phyloP scores from a whole-genome alignment of 345 rosid species.

The Aegle marmelos region DNA sequence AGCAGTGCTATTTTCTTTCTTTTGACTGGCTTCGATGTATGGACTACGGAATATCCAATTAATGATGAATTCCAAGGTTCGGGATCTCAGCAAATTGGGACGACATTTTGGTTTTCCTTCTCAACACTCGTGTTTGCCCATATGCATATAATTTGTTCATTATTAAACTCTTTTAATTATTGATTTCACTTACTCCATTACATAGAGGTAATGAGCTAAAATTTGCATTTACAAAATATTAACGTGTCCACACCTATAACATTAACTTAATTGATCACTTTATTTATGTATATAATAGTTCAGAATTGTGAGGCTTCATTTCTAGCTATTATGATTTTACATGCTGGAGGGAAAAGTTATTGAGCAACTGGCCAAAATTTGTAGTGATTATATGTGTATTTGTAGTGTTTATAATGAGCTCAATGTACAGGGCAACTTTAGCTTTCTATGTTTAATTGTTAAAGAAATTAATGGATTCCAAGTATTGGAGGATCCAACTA shows the following conservation, averaged over 20 bases:
- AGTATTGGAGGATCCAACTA: too few species aligned
- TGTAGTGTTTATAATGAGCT: constrained; percentile 32
- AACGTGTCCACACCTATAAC: too few species aligned
- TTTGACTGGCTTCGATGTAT: constrained; percentile 22
- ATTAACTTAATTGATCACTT: too few species aligned
- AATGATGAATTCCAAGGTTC: not conserved
- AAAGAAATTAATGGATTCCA: not conserved
- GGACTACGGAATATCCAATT: constrained; percentile 20
- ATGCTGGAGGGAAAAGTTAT: constrained; percentile 5
- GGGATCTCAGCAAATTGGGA: not conserved
- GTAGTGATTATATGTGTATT: constrained; percentile 32
- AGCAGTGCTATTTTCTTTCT: constrained; percentile 16
- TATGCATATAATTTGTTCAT: too few species aligned
- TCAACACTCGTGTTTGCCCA: not conserved
- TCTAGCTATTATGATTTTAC: too few species aligned
- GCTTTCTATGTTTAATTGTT: not conserved
- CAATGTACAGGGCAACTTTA: constrained; percentile 26
- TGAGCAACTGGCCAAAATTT: constrained; percentile 37
- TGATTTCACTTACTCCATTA: too few species aligned
- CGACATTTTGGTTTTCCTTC: constrained; percentile 4
- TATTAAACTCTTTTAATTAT: too few species aligned
- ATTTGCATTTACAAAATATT: too few species aligned
- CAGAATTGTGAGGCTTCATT: too few species aligned
- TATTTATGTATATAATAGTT: too few species aligned
- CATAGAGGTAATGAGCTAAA: too few species aligned